Base-by-base conservation (phyloP, 2,329 filamentous ascomycete genomes). In the Penicillium capsulatum region DNA sequence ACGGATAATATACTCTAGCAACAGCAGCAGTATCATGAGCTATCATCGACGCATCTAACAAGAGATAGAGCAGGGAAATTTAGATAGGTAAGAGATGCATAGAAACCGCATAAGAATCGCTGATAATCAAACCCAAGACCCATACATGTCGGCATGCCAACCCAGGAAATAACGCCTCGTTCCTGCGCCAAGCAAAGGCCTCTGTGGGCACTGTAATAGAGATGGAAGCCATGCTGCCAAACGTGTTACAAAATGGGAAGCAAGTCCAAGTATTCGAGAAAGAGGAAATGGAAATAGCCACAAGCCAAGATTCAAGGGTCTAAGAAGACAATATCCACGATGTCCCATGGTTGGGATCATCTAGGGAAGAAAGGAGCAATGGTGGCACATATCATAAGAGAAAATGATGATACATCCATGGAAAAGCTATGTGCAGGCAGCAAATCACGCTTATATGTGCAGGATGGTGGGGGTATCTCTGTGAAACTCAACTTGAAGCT, bases 381-480 rank as follows among this genome's bases (percentile, higher is more conserved):
- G 32, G 34, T 34, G 45, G 40, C 33, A 38, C 40, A 40, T 39
- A 40, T 45, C 36, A 31, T 45, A 42, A 41, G 46, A 53, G 51
- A 50, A 40, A 37, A 40, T 60, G 57, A 55, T 61, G 44, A 51
- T 60, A 61, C 54, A 63, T 58, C 46, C 47, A 48, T 37, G 38
- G 30, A 51, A 40, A 42, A 47, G 38, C 39, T 61, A 60, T 63
- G 55, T 63, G 57, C 56, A 55, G 31, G 47, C 46, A 51, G 42
- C 40, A 45, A 45, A 38, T 40, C 26, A 47, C 33, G 44, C 42
- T 51, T 24, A 28, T 51, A 54, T 54, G 51, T 53, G 51, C 51
- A 54, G 39, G 34, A 34, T 34, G 16, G 35, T 39, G 27, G 33
- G 44, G 48, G 50, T 52, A 53, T 50, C 48, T 53, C 47, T 35